Percentiles rank a stretch among this genome's conserved stretches.
Evolutionary conservation across 108 stramenopile species (phyloP).

Genomic region (Cyclotella choctawhatcheeana): DNA sequence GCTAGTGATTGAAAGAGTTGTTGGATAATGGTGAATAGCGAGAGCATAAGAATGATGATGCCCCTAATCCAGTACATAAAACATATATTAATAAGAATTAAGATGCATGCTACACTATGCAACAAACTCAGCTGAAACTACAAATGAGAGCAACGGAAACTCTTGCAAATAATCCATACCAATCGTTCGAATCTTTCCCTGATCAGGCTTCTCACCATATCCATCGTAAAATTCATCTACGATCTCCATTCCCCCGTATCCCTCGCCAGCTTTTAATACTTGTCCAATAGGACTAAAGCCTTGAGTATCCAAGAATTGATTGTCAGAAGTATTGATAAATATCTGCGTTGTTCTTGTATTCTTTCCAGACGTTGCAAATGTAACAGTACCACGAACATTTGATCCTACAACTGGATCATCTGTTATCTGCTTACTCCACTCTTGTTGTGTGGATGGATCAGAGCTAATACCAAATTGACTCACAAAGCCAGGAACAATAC

Average conservation of each 20-base stretch:
- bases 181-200: conserved; percentile 59
- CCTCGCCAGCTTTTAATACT: conserved; percentile 60
- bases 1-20: conserved; percentile 76
- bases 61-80: too few relatives aligned
- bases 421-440: conserved; percentile 48
- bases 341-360: conserved; percentile 88
- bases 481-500: conserved; percentile 79
- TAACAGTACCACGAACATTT: conserved; percentile 82
- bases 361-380: conserved; percentile 84
- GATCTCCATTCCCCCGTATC: conserved; percentile 73
- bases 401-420: conserved; percentile 85
- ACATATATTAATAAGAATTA: too few relatives aligned
- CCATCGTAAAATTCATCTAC: conserved; percentile 75
- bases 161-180: conserved; percentile 72
- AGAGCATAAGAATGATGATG: too few relatives aligned
- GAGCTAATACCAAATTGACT: conserved; percentile 88
- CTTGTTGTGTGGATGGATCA: conserved; percentile 57
- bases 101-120: too few relatives aligned
- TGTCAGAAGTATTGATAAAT: conserved; percentile 87
- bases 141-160: conserved; percentile 71
- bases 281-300: conserved; percentile 90
- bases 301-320: conserved; percentile 75
- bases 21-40: background rate
- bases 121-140: conserved; percentile 17
- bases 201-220: conserved; percentile 74